Base-by-base conservation (phyloP, 768 basidiomycete genomes). In the Agaricus sinodeliciosus region DNA sequence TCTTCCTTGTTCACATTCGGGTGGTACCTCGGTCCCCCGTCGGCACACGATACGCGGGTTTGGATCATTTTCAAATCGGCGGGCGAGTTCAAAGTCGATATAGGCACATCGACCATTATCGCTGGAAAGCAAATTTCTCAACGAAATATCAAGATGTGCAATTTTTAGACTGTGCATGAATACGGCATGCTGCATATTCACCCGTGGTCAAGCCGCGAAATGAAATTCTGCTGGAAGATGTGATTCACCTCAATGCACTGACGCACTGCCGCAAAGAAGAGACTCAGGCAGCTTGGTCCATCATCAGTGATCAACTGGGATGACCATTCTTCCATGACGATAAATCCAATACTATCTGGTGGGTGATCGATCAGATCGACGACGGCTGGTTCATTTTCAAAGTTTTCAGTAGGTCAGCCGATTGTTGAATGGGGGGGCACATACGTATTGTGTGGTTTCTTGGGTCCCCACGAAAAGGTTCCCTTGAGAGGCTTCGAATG, bases 321-420 rank as follows among this genome's bases (percentile, higher is more conserved):
- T 12, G 81, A 83, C 87, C 87, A 90, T 65, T 87, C 78, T 62
- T 89, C 87, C 85, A 87, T 88, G 22, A 89, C 80, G 51, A 90
- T 81, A 60, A 90, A 83, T 12, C 72, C 80, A 35, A 85, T 62
- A 45, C 69, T 63, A 54, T 85, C 82, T 9, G 70, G 61, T 2
- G 69, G 63, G 18, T 79, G 68, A 57, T 79, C 76, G 46, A 90
- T 76, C 16, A 86, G 64, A 60, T 83, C 84, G 27, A 86, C 63
- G 16, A 90, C 72, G 36, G 87, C 87, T 90, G 60, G n/a, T 16
- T 13, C 31, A 55, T 16, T 36, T 27, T 36, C 25, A 25, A 18
- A 27, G 15, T n/a, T 15, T 26, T 7, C 16, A 8, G 12, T 3
- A 28, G 7, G 13, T 18, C 27, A 31, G 12, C 31, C 45, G 12